Evolutionary conservation across 148 eudicot species (phyloP).

Genomic region (Silene uniflora): DNA sequence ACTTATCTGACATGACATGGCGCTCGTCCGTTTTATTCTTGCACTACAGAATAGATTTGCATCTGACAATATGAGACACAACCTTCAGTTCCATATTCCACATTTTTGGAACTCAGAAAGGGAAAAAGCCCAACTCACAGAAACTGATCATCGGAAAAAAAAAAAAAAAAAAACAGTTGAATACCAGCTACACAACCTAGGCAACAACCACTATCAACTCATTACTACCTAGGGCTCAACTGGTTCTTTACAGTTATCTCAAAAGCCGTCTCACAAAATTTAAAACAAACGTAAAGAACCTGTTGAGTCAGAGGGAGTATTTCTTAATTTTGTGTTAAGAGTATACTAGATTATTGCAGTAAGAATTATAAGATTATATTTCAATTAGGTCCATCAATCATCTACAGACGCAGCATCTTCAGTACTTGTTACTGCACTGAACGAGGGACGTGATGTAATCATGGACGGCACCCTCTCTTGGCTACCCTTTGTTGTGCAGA

Average conservation of each 20-base stretch:
- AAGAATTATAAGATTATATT: slow-evolving; percentile 17
- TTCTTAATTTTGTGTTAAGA: background rate
- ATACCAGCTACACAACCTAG: background rate
- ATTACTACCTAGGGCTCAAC: no score
- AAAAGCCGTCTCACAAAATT: background rate
- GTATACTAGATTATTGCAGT: background rate
- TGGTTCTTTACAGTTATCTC: no score
- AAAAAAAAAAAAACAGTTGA: no score
- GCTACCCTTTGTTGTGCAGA: slow-evolving; percentile 96
- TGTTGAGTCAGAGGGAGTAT: background rate
- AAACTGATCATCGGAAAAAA: no score
- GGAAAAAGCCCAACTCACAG: background rate
- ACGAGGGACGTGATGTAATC: slow-evolving; percentile 95
- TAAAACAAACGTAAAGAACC: background rate
- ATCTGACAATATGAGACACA: background rate
- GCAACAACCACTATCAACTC: background rate
- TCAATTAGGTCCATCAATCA: slow-evolving; percentile 89
- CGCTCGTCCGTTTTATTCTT: background rate
- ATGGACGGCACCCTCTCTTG: slow-evolving; percentile 99
- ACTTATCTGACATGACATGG: background rate
- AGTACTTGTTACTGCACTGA: slow-evolving; percentile 92
- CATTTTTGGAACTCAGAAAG: background rate
- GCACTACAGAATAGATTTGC: slow-evolving; percentile 2
- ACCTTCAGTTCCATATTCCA: no score
- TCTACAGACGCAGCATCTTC: slow-evolving; percentile 98